phyloP scores from a whole-genome alignment of 805 yeast genomes.

The Candida pseudofarinosa region DNA sequence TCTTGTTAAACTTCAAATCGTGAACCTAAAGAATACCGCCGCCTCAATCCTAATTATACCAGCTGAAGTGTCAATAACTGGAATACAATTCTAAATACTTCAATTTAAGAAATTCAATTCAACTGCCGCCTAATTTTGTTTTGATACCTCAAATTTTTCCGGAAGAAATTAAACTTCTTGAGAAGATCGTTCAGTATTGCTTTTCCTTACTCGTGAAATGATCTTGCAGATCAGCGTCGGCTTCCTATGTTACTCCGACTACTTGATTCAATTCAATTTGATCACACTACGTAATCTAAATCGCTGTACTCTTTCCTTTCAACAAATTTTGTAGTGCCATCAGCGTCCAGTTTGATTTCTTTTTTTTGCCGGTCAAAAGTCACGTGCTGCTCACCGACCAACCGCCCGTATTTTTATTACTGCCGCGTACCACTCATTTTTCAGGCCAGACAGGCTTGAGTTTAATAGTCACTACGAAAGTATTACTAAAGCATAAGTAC shows the following conservation, averaged over 20 bases:
- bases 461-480: no score
- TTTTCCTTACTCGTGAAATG: neutral
- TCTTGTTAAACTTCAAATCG: neutral
- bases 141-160: neutral
- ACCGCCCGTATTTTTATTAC: no score
- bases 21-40: no score
- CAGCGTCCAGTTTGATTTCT: conserved; percentile 7
- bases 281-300: neutral
- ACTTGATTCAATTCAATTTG: neutral
- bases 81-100: no score
- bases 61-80: no score
- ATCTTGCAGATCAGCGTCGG: neutral
- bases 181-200: neutral
- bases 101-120: neutral
- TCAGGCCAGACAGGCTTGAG: no score
- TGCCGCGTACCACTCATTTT: no score
- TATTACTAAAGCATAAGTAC: no score
- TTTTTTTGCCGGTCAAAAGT: neutral
- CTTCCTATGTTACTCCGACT: neutral
- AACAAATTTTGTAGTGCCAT: conserved; percentile 6
- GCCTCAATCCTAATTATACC: no score
- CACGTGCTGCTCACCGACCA: conserved; percentile 2
- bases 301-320: neutral
- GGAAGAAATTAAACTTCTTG: neutral
- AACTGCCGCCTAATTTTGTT: neutral